Conservation (phyloP, 768 basidiomycete species). For the Serendipita vermifera region DNA sequence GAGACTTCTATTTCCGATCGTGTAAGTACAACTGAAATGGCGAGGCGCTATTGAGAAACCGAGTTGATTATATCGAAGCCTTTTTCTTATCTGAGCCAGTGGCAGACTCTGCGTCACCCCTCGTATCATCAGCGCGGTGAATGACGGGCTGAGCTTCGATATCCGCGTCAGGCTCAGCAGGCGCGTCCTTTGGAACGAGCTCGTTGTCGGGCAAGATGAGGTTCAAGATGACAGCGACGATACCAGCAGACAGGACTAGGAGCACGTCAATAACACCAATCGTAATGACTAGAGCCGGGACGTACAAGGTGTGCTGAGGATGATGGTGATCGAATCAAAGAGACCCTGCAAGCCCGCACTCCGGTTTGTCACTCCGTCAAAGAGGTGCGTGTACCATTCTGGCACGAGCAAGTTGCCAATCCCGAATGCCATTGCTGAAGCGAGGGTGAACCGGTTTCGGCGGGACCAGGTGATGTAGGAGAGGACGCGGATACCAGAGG, state of each 20-base stretch:
- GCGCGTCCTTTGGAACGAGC: neutral
- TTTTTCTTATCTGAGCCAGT: neutral
- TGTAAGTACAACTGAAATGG: too few relatives aligned
- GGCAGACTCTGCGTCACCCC: neutral
- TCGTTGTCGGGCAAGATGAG: slow-evolving; percentile 36
- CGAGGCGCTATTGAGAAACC: too few relatives aligned
- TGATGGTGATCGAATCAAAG: slow-evolving; percentile 65
- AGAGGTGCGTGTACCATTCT: slow-evolving; percentile 41
- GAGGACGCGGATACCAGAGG: slow-evolving; percentile 60
- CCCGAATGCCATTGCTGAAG: slow-evolving; percentile 22
- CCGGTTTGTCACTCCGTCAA: slow-evolving; percentile 40
- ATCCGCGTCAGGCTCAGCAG: neutral
- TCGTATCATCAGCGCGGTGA: neutral
- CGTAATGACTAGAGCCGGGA: neutral
- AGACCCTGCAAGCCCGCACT: slow-evolving; percentile 50
- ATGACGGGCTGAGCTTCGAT: neutral
- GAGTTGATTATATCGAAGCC: too few relatives aligned
- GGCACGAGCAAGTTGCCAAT: slow-evolving; percentile 25
- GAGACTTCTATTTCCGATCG: too few relatives aligned
- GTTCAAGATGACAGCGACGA: slow-evolving; percentile 48
- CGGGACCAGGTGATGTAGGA: slow-evolving; percentile 46
- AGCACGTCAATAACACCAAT: neutral
- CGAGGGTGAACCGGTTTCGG: slow-evolving; percentile 22
- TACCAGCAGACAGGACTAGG: slow-evolving; percentile 42
- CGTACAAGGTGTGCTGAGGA: slow-evolving; percentile 72